phyloP scores from a whole-genome alignment of 768 basidiomycete species.

The Gelatoporia subvermispora region DNA sequence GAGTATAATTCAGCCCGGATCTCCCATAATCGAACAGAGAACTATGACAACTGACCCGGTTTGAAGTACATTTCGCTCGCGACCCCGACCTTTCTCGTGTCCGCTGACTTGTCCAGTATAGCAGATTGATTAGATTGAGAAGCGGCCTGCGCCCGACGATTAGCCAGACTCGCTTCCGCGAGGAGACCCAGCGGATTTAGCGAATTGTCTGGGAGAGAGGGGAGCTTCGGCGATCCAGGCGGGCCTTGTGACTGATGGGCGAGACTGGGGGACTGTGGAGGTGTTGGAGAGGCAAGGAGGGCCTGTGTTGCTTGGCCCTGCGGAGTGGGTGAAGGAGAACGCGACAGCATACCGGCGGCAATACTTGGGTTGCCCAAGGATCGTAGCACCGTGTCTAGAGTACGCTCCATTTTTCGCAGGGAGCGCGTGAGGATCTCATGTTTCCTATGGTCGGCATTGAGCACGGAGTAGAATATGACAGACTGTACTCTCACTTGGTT shows the following conservation, averaged over 20 bases:
- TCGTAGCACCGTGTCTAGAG: conserved; percentile 85
- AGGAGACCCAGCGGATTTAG: conserved; percentile 90
- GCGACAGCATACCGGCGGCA: conserved; percentile 74
- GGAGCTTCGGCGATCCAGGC: conserved; percentile 76
- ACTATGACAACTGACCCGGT: conserved; percentile 51
- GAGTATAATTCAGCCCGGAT: neutral
- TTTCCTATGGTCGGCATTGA: conserved; percentile 51
- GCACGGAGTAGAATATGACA: conserved; percentile 14
- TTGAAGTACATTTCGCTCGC: conserved; percentile 89
- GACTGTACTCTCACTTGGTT: conserved; percentile 52
- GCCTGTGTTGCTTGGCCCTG: conserved; percentile 49
- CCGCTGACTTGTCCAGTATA: conserved; percentile 3
- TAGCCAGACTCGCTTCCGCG: conserved; percentile 83
- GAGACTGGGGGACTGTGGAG: conserved; percentile 20
- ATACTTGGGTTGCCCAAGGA: conserved; percentile 84
- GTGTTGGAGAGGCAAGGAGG: conserved; percentile 37
- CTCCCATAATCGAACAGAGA: neutral
- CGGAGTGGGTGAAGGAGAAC: conserved; percentile 67
- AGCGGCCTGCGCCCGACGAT: conserved; percentile 53
- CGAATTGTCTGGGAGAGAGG: conserved; percentile 87
- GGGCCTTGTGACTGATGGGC: conserved; percentile 31
- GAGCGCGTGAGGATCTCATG: conserved; percentile 78
- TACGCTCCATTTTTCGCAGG: conserved; percentile 86
- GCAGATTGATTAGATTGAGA: conserved; percentile 12
- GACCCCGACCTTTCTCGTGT: conserved; percentile 55